Evolutionary conservation across 371 early-diverging fungal genomes (phyloP).

Genomic region (Syncephalastrum racemosum): DNA sequence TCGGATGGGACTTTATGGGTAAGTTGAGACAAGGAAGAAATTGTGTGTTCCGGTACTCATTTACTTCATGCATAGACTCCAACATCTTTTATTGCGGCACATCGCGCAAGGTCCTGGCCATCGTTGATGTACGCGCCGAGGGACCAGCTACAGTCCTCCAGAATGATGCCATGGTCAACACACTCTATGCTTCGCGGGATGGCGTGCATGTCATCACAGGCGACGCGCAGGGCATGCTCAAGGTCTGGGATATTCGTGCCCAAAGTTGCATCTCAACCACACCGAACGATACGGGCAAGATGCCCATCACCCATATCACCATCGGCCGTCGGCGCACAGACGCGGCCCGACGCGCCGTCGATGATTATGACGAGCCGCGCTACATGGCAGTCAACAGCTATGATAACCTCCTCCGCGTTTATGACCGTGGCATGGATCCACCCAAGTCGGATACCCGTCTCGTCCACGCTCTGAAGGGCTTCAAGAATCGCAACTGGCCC

Average conservation of each 20-base stretch:
- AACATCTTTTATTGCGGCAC: slow-evolving; percentile 79
- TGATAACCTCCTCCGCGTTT: slow-evolving; percentile 85
- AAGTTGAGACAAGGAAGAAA: slow-evolving; percentile 6
- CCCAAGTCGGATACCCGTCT: slow-evolving; percentile 65
- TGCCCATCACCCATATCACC: slow-evolving; percentile 81
- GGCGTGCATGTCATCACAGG: slow-evolving; percentile 77
- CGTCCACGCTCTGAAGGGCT: slow-evolving; percentile 76
- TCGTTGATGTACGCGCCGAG: slow-evolving; percentile 66
- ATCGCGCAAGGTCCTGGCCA: slow-evolving; percentile 70
- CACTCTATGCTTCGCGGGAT: slow-evolving; percentile 70
- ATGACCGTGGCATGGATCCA: slow-evolving; percentile 80
- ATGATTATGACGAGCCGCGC: slow-evolving; percentile 75
- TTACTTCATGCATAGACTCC: slow-evolving; percentile 53
- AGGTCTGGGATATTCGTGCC: slow-evolving; percentile 81
- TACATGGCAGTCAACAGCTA: slow-evolving; percentile 87
- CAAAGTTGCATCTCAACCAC: slow-evolving; percentile 59
- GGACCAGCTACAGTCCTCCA: slow-evolving; percentile 26
- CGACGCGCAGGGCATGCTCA: slow-evolving; percentile 75
- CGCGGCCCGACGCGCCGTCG: slow-evolving; percentile 51
- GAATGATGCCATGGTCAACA: slow-evolving; percentile 85
- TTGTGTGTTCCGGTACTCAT: not conserved
- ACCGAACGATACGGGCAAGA: slow-evolving; percentile 65
- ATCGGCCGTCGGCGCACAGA: slow-evolving; percentile 53
- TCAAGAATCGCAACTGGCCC: slow-evolving; percentile 90
- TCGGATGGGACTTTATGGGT: slow-evolving; percentile 76